Conservation (phyloP, 345 rosid genomes). For the Microthlaspi erraticum region DNA sequence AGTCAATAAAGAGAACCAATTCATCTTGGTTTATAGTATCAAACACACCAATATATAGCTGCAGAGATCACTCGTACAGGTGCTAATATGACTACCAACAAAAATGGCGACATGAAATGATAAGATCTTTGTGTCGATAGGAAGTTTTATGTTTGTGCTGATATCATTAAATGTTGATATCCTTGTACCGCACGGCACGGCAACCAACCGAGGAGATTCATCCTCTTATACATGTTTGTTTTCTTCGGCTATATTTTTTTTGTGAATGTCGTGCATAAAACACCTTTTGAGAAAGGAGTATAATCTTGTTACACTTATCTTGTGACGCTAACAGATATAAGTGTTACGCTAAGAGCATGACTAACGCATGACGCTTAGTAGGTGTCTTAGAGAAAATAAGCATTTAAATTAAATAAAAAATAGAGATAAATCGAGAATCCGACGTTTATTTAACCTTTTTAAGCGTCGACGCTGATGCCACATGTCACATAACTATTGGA, state of each 20-base stretch:
- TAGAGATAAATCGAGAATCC: too few species aligned
- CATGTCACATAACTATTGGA: too few species aligned
- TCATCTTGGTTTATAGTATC: slow-evolving; percentile 13
- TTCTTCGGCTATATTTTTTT: background rate
- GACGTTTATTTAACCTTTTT: too few species aligned
- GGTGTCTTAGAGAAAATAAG: too few species aligned
- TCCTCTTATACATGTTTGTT: slow-evolving; percentile 16
- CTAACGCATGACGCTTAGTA: too few species aligned
- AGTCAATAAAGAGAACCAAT: slow-evolving; percentile 20
- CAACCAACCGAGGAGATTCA: background rate
- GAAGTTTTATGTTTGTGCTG: slow-evolving; percentile 10
- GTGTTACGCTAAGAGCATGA: too few species aligned
- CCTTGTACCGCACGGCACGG: slow-evolving; percentile 26
- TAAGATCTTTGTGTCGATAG: slow-evolving; percentile 28
- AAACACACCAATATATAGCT: slow-evolving; percentile 26
- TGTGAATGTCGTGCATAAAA: background rate
- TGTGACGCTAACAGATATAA: too few species aligned
- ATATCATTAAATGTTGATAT: slow-evolving; percentile 17
- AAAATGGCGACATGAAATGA: slow-evolving; percentile 1
- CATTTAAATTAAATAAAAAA: too few species aligned
- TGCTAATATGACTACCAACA: slow-evolving; percentile 2
- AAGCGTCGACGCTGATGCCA: too few species aligned
- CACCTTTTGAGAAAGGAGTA: background rate
- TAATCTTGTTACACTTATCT: too few species aligned
- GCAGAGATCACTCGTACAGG: slow-evolving; percentile 9